A percentile compares a stretch with the other conserved stretches of the same genome.
Conservation (phyloP, 2,329 filamentous ascomycete species). For the Colletotrichum karsti region DNA sequence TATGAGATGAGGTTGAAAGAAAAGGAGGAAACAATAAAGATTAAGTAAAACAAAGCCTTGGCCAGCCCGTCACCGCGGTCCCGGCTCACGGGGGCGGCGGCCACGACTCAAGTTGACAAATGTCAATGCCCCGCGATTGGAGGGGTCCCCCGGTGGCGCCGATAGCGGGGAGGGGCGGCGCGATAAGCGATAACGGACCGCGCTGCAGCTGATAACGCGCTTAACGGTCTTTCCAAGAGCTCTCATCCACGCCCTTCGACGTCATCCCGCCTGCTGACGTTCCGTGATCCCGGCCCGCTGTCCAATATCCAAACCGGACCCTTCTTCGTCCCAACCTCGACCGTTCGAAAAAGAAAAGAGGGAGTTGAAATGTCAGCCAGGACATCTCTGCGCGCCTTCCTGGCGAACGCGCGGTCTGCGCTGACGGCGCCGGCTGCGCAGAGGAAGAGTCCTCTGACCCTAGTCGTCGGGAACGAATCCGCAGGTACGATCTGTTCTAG, state of each 20-base stretch:
- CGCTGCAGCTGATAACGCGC: conserved; percentile 7
- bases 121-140: background rate
- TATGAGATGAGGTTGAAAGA: background rate
- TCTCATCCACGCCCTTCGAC: background rate
- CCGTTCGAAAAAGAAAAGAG: background rate
- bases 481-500: conserved; percentile 59
- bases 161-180: background rate
- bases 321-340: background rate
- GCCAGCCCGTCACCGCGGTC: background rate
- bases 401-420: conserved; percentile 57
- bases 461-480: conserved; percentile 75
- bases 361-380: conserved; percentile 38
- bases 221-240: no score
- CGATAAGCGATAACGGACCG: conserved; percentile 17
- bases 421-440: conserved; percentile 54
- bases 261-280: conserved; percentile 7
- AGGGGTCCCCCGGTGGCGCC: background rate
- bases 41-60: background rate
- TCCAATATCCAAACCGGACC: no score
- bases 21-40: background rate
- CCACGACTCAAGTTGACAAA: background rate
- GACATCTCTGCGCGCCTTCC: conserved; percentile 57
- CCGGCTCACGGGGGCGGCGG: background rate
- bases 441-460: conserved; percentile 58
- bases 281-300: background rate